phyloP scores from a whole-genome alignment of 371 early-diverging fungal genomes.

The Mucor circinelloides region DNA sequence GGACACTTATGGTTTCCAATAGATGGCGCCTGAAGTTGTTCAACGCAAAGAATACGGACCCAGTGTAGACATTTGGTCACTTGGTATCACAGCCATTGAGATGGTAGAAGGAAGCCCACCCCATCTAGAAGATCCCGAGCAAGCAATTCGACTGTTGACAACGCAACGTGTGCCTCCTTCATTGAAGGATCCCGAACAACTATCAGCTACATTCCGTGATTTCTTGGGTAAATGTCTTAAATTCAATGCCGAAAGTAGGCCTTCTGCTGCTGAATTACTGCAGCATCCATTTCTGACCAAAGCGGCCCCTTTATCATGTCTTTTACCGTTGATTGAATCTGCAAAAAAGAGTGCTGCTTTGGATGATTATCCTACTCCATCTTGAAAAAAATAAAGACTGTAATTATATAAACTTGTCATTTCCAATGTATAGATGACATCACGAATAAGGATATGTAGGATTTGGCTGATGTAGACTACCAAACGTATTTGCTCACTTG shows the following conservation, averaged over 20 bases:
- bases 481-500: too few relatives aligned
- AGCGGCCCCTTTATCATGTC: slow-evolving; percentile 12
- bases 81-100: slow-evolving; percentile 94
- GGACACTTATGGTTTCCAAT: not conserved
- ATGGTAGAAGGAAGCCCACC: slow-evolving; percentile 96
- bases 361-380: not conserved
- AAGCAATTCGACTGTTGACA: slow-evolving; percentile 56
- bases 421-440: not conserved
- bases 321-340: slow-evolving; percentile 17
- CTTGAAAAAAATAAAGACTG: not conserved
- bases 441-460: too few relatives aligned
- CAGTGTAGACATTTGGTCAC: slow-evolving; percentile 89
- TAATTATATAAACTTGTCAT: not conserved
- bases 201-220: slow-evolving; percentile 74
- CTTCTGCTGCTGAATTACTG: slow-evolving; percentile 74
- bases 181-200: slow-evolving; percentile 77
- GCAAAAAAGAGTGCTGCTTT: slow-evolving; percentile 12
- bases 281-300: slow-evolving; percentile 33
- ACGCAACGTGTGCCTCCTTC: slow-evolving; percentile 69
- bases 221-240: slow-evolving; percentile 82
- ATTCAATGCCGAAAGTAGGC: slow-evolving; percentile 81
- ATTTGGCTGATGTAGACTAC: too few relatives aligned
- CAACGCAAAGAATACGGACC: slow-evolving; percentile 82
- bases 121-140: slow-evolving; percentile 87
- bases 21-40: slow-evolving; percentile 90